Evolutionary conservation across 768 basidiomycete genomes (phyloP).

Genomic region (Russula olivacea): DNA sequence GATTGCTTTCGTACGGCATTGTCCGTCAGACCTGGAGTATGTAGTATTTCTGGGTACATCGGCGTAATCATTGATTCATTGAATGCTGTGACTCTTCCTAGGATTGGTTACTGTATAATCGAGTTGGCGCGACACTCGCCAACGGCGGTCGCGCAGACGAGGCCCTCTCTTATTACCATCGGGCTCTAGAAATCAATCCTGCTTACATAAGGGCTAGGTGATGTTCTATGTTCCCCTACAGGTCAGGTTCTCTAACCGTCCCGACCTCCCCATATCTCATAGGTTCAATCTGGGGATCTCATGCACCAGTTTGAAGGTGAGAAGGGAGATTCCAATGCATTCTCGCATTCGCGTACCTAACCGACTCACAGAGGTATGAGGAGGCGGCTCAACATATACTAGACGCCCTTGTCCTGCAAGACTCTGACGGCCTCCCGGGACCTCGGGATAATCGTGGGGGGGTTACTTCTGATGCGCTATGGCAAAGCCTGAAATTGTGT

Average conservation of each 20-base stretch:
- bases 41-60: conserved; percentile 21
- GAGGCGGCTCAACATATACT: conserved; percentile 85
- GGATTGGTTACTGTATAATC: conserved; percentile 92
- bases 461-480: conserved; percentile 70
- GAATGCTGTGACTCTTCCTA: conserved; percentile 30
- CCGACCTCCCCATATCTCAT: not conserved
- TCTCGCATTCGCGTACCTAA: conserved; percentile 17
- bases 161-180: conserved; percentile 83
- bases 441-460: conserved; percentile 58
- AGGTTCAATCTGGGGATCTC: conserved; percentile 95
- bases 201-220: conserved; percentile 85
- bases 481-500: conserved; percentile 83
- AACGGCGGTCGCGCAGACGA: conserved; percentile 76
- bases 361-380: conserved; percentile 58
- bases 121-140: conserved; percentile 91
- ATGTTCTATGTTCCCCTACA: conserved; percentile 19
- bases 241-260: not conserved
- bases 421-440: conserved; percentile 66
- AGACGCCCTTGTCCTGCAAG: conserved; percentile 85
- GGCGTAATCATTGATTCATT: not conserved
- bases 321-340: conserved; percentile 26
- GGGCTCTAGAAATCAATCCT: conserved; percentile 82
- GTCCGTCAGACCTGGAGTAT: conserved; percentile 79
- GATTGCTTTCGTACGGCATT: conserved; percentile 93
- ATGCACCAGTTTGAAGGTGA: conserved; percentile 76